A percentile compares a stretch with the other conserved stretches of the same genome.
Evolutionary conservation across 257 asterid genomes (phyloP).

Genomic region (Petunia axillaris): DNA sequence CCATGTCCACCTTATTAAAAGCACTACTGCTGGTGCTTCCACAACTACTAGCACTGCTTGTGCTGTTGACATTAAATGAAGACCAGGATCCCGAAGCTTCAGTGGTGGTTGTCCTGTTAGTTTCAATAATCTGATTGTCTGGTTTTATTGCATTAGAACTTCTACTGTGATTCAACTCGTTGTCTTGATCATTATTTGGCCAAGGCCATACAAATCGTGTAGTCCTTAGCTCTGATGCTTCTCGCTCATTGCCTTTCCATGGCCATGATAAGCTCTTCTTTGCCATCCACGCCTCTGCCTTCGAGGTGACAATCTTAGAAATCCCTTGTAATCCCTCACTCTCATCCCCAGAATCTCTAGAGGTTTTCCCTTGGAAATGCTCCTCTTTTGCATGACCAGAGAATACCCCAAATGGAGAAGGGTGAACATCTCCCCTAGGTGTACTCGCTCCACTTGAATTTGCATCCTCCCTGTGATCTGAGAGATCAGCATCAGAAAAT

Average conservation of each 20-base stretch:
- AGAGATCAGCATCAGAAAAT: constrained; percentile 45
- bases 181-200: constrained; percentile 66
- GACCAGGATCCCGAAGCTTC: constrained; percentile 93
- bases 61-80: constrained; percentile 70
- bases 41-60: constrained; percentile 85
- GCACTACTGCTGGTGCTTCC: constrained; percentile 82
- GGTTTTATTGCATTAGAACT: constrained; percentile 41
- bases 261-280: constrained; percentile 76
- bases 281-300: constrained; percentile 87
- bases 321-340: constrained; percentile 70
- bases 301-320: constrained; percentile 66
- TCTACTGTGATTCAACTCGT: constrained; percentile 48
- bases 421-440: constrained; percentile 72
- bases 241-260: constrained; percentile 77
- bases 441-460: constrained; percentile 90
- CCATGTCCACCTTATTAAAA: constrained; percentile 69
- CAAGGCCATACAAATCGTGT: constrained; percentile 77
- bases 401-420: constrained; percentile 73
- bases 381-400: constrained; percentile 45
- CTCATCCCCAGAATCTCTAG: constrained; percentile 72
- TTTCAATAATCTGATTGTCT: constrained; percentile 55
- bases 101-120: constrained; percentile 47
- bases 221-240: constrained; percentile 59
- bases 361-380: constrained; percentile 42
- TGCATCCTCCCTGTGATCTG: constrained; percentile 76